These are phyloP conservation scores for Rosa multiflora DNA, from an alignment of 306 rosid genomes.

Conservation along the genomic window DNA sequence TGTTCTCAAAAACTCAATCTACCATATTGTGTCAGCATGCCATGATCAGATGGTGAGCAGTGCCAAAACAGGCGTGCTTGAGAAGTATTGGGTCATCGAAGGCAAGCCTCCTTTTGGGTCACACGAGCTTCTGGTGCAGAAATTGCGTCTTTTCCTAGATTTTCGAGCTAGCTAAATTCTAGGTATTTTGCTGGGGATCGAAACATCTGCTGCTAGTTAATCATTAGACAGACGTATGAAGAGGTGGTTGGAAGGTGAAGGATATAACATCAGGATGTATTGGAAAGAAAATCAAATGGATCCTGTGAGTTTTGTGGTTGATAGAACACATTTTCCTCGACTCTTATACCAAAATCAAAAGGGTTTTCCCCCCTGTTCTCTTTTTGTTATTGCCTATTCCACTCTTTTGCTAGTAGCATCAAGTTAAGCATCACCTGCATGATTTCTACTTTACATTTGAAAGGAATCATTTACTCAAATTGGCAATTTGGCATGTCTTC, in stretches of 20 bases:
- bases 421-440: neutral
- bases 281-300: constrained; percentile 25
- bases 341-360: neutral
- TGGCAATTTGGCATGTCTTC: neutral
- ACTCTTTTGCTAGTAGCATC: neutral
- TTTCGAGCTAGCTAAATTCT: constrained; percentile 58
- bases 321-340: constrained; percentile 22
- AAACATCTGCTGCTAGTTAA: constrained; percentile 17
- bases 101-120: constrained; percentile 61
- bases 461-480: neutral
- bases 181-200: constrained; percentile 17
- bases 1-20: constrained; percentile 71
- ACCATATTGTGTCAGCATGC: constrained; percentile 74
- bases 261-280: constrained; percentile 33
- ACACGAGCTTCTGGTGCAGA: constrained; percentile 62
- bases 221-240: constrained; percentile 17
- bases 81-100: constrained; percentile 73
- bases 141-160: constrained; percentile 71
- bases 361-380: neutral
- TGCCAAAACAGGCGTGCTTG: constrained; percentile 70
- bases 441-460: neutral
- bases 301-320: constrained; percentile 23
- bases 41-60: constrained; percentile 79
- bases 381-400: neutral
- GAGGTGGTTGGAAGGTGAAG: constrained; percentile 27